Base-by-base conservation (phyloP, 331 rosid genomes). In the Cucumis variabilis region DNA sequence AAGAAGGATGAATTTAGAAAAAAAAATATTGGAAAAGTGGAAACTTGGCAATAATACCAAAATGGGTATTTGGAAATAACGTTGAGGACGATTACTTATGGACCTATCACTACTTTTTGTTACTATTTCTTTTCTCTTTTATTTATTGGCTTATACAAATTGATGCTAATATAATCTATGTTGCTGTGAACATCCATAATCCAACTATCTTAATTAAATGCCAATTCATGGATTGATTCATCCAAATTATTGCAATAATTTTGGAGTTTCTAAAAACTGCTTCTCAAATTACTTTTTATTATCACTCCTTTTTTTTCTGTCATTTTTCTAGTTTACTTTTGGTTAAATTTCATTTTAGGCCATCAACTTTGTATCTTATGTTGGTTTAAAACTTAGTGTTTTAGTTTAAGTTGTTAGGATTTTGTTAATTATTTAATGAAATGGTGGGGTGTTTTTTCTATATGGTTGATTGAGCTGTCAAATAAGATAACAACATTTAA, bases 21-120 rank as follows among this genome's bases (percentile, higher is more conserved):
- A 46, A 75, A 75, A 4, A 75, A 71, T 28, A 71, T 71, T 30
- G 48, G 28, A 37, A 73, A 74, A 74, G n/a, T 74, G 55, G 81
- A 74, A 74, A 74, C 51, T 72, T 72, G 58, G 60, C 30, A 44
- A 75, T 46, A 6, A 75, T 23, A 76, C 62, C 82, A 46, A 76
- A 46, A 76, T 76, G 1, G 55, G 62, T 76, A 46, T 77, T 77
- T 77, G 83, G 83, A 48, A 77, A 50, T 20, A 13, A 77, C 83
- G 83, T 24, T 24, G 23, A 50, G 41, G 66, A 77, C 83, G 83
- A 77, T 48, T n/a, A 24, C 65, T 50, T 50, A 44, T 50, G 83
- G 83, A 14, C 83, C 83, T 25, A 77, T 77, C 37, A 77, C 41
- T 50, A 25, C 66, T 24, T 77, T 50, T 77, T 14, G 0, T 77